Base-by-base conservation (phyloP, 2,329 filamentous ascomycete genomes). In the Mycosphaerelloides madeirae region DNA sequence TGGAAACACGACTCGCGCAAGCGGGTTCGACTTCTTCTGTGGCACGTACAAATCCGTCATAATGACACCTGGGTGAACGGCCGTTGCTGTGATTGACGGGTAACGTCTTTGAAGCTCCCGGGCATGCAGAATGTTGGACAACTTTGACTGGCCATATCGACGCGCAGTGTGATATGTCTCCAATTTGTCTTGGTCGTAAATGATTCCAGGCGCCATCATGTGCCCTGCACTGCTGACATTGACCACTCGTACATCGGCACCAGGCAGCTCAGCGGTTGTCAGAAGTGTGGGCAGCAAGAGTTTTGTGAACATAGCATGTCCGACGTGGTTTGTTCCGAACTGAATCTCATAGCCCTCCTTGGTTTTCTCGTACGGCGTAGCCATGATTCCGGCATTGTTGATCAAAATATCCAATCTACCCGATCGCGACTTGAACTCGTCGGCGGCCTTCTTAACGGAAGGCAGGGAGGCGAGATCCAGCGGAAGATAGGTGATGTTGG, bases 51-150 rank as follows among this genome's bases (percentile, higher is more conserved):
- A 75, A 48, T 77, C 75, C 1, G 80, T 83, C 38, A 79, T 75
- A 18, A 84, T 80, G 15, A 85, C 72, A 0, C 82, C 81, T 0
- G 82, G 81, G 43, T 85, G 81, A 1, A 76, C 72, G 0, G 77
- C 74, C 50, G 84, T 84, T 56, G 76, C 74, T 12, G 84, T 64
- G 32, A 85, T 72, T 4, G 77, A 78, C 0, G 79, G 77, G 32
- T 80, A 64, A 41, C 82, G 75, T 11, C 71, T 68, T 11, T 72
- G 65, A 14, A 85, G 73, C 46, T 80, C 84, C 8, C 75, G 73
- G 0, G 78, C 66, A 56, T 83, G 81, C 6, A 85, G 61, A 16
- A 85, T 75, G 1, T 59, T 63, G 0, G 80, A 78, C 4, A 85
- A 70, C 61, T 85, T 85, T 28, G 74, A 72, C 13, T 81, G 72